Conservation (phyloP, 768 basidiomycete genomes). For the Imleria badia region DNA sequence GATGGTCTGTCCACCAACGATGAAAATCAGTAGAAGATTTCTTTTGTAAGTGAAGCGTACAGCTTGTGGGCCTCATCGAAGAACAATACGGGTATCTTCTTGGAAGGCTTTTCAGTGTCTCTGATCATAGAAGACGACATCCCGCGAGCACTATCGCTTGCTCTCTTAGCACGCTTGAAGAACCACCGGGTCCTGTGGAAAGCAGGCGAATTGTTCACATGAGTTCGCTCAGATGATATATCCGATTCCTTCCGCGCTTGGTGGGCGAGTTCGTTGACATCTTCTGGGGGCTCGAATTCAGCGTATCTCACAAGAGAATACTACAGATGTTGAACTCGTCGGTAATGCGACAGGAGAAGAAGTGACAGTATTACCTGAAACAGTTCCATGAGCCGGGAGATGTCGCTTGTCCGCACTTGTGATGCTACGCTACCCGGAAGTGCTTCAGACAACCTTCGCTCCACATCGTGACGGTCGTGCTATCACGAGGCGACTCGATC, state of each 20-base stretch:
- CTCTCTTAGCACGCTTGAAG: conserved; percentile 27
- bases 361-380: conserved; percentile 54
- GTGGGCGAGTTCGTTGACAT: conserved; percentile 22
- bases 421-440: conserved; percentile 42
- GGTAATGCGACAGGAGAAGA: not conserved
- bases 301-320: conserved; percentile 71
- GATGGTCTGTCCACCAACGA: conserved; percentile 51
- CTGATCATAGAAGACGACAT: conserved; percentile 32
- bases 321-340: conserved; percentile 31
- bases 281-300: conserved; percentile 54
- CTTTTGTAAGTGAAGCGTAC: conserved; percentile 37
- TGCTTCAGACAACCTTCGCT: conserved; percentile 55
- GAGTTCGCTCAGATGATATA: conserved; percentile 43
- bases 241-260: conserved; percentile 31
- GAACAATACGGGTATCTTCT: conserved; percentile 79
- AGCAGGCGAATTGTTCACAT: conserved; percentile 35
- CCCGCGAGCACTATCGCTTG: conserved; percentile 31
- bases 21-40: not conserved
- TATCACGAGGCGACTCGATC: conserved; percentile 29
- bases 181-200: conserved; percentile 30
- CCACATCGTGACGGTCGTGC: conserved; percentile 76
- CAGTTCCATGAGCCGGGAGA: conserved; percentile 81
- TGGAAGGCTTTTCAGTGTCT: conserved; percentile 40
- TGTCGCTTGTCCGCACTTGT: conserved; percentile 70
- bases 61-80: conserved; percentile 87